Base-by-base conservation (phyloP, 352 stramenopile genomes). In the Pythium scleroteichum region DNA sequence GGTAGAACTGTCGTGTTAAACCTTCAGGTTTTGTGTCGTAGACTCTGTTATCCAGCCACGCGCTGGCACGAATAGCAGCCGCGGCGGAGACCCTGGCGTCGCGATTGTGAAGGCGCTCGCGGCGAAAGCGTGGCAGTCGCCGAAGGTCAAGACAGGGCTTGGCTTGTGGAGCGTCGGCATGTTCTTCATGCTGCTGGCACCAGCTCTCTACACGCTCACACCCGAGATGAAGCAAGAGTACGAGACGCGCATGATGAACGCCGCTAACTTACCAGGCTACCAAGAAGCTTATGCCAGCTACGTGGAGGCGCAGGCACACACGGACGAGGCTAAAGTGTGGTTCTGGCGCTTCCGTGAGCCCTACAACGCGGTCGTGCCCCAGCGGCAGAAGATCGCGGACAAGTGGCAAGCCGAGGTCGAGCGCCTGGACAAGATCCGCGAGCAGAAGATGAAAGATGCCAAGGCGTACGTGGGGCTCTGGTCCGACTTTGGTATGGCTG, bases 321-420 rank as follows among this genome's bases (percentile, higher is more conserved):
- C 79, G 20, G 72, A 92, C 29, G 78, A 91, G 39, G 81, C 79
- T 38, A 92, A 92, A 59, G 86, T 94, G 17, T 95, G 84, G 84
- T 94, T 95, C 69, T 94, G 84, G 84, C 82, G 84, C 9, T 85
- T 92, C 57, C 82, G 85, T 16, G 83, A 92, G 59, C 83, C 85
- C n/a, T 87, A 87, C 69, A 76, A 71, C 46, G 66, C 66, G 22
- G 52, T 82, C 27, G 82, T 94, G 42, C 56, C 74, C 38, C 62
- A 85, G 46, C 81, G 78, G 0, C 81, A 94, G 57, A 56, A 57
- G 7, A 53, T 78, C 8, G 84, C 79, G 1, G 73, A 90, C 72
- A 80, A 79, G 59, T 88, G 78, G 72, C 76, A 79, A 32, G 57
- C 56, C 13, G 73, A 90, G 33, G 51, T 95, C 19, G 76, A 87